Conservation (phyloP, 306 rosid genomes). For the Boehmeria nivea region DNA sequence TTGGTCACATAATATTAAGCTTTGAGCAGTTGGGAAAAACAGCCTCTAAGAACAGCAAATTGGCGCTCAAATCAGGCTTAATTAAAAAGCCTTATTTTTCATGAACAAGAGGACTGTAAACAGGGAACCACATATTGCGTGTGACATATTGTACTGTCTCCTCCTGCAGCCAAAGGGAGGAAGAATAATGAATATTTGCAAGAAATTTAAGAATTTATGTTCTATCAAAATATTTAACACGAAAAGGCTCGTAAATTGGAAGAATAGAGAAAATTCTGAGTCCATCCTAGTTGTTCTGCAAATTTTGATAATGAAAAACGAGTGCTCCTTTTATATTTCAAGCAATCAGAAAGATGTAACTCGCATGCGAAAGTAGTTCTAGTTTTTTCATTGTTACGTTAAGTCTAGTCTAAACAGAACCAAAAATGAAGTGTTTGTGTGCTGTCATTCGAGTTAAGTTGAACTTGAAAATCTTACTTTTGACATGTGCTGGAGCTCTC, state of each 20-base stretch:
- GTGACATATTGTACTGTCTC: slow-evolving; percentile 52
- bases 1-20: no score
- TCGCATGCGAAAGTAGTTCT: neutral
- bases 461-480: slow-evolving; percentile 41
- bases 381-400: neutral
- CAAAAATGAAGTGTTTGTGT: neutral
- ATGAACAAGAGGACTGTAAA: slow-evolving; percentile 81
- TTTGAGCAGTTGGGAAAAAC: no score
- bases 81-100: slow-evolving; percentile 37
- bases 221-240: no score
- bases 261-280: no score
- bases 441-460: no score
- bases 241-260: no score
- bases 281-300: no score
- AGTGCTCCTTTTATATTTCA: no score
- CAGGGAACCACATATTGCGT: slow-evolving; percentile 71
- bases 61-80: neutral
- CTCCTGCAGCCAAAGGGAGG: slow-evolving; percentile 56
- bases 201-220: no score
- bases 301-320: no score
- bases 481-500: slow-evolving; percentile 68
- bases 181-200: no score
- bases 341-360: no score
- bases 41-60: slow-evolving; percentile 3
- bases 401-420: neutral